A percentile compares a stretch with the other conserved stretches of the same genome.
Evolutionary conservation across 1,284 basidiomycete genomes (phyloP).

Genomic region (Heterobasidion irregulare): DNA sequence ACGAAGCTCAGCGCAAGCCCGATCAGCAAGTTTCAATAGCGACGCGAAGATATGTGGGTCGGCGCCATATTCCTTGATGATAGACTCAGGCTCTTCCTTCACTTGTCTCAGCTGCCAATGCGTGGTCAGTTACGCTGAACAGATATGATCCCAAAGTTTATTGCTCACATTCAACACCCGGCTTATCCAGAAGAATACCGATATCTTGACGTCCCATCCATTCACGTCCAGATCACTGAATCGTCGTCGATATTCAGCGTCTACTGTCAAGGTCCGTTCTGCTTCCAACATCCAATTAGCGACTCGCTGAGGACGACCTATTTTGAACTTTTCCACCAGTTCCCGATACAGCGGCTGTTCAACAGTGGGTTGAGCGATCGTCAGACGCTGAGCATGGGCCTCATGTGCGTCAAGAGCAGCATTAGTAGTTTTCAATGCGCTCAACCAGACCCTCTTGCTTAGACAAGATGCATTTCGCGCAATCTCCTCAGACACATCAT

Average conservation of each 20-base stretch:
- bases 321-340: conserved; percentile 9
- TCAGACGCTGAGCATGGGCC: neutral
- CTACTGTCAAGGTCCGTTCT: conserved; percentile 10
- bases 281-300: conserved; percentile 16
- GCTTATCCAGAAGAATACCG: conserved; percentile 10
- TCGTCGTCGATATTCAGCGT: conserved; percentile 1
- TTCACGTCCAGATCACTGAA: conserved; percentile 1
- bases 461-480: conserved; percentile 27
- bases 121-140: neutral
- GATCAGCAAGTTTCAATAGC: conserved; percentile 4
- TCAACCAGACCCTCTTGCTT: conserved; percentile 20
- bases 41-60: neutral
- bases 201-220: conserved; percentile 4
- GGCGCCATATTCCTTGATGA: conserved; percentile 3
- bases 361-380: neutral
- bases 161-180: conserved; percentile 8
- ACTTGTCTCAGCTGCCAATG: conserved; percentile 2
- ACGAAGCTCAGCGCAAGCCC: conserved; percentile 4
- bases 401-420: conserved; percentile 11
- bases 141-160: neutral
- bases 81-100: neutral
- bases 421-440: conserved; percentile 19
- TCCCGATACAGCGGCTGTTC: conserved; percentile 6
- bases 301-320: conserved; percentile 10
- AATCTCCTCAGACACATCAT: conserved; percentile 21